Conservation (phyloP, 805 yeast genomes). For the Cephaloascus fragrans region DNA sequence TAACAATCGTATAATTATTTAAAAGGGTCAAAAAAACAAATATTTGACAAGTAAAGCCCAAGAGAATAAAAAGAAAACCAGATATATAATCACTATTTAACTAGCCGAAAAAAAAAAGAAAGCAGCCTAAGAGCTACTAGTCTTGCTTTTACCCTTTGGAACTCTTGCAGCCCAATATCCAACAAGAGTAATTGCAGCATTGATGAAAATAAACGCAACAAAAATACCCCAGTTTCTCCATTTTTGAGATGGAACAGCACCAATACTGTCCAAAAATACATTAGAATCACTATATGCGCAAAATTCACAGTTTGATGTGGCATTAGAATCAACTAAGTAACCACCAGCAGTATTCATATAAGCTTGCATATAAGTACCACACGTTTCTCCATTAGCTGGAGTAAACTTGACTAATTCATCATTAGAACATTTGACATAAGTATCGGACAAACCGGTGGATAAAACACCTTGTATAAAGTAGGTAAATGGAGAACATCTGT, state of each 20-base stretch:
- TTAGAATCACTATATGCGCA: constrained; percentile 17
- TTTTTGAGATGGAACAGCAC: constrained; percentile 10
- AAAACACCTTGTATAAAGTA: constrained; percentile 50
- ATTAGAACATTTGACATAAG: constrained; percentile 33
- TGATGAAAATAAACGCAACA: too few species aligned
- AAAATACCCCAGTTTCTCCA: too few species aligned
- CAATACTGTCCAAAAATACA: constrained; percentile 15
- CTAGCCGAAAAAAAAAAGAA: too few species aligned
- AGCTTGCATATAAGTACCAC: constrained; percentile 40
- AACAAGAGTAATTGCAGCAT: too few species aligned
- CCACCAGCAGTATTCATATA: constrained; percentile 17
- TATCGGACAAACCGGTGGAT: constrained; percentile 45
- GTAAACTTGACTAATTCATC: constrained; percentile 36
- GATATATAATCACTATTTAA: too few species aligned
- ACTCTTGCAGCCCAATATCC: constrained; percentile 70
- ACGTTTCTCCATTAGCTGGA: constrained; percentile 48
- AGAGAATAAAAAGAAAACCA: too few species aligned
- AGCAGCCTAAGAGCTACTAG: too few species aligned
- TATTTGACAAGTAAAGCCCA: too few species aligned
- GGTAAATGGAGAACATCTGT: constrained; percentile 61
- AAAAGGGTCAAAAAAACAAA: too few species aligned
- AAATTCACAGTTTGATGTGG: constrained; percentile 14
- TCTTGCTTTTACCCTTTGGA: too few species aligned
- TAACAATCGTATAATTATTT: too few species aligned
- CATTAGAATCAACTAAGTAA: constrained; percentile 8